Conservation (phyloP, 2,329 filamentous ascomycete genomes). For the Mycogone perniciosa region DNA sequence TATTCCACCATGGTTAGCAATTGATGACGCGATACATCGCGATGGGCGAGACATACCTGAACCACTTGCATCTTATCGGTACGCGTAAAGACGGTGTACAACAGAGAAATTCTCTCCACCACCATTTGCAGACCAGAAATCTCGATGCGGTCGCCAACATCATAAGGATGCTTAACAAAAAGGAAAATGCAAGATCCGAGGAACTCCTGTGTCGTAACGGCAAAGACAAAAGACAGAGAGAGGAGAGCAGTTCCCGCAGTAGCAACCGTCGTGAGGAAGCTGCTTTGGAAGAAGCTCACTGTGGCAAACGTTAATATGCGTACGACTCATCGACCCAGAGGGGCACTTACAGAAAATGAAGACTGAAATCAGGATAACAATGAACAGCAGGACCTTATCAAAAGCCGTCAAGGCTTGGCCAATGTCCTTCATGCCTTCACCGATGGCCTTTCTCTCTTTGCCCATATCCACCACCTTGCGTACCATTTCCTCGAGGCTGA, state of each 20-base stretch:
- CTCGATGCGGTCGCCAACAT: slow-evolving; percentile 91
- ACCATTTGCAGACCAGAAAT: slow-evolving; percentile 64
- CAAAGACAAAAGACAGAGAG: slow-evolving; percentile 95
- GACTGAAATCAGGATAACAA: slow-evolving; percentile 73
- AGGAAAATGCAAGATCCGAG: slow-evolving; percentile 98
- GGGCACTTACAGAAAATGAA: slow-evolving; percentile 67
- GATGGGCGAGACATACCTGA: slow-evolving; percentile 31
- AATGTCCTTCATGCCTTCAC: slow-evolving; percentile 94
- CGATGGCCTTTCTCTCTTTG: slow-evolving; percentile 80
- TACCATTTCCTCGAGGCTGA: slow-evolving; percentile 93
- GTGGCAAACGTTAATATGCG: slow-evolving; percentile 1
- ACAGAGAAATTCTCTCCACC: slow-evolving; percentile 88
- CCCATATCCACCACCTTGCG: slow-evolving; percentile 78
- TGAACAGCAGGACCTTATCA: slow-evolving; percentile 74
- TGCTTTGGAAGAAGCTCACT: slow-evolving; percentile 84
- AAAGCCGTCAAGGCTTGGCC: slow-evolving; percentile 89
- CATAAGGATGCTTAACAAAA: slow-evolving; percentile 97
- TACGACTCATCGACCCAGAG: background rate
- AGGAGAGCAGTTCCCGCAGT: slow-evolving; percentile 88
- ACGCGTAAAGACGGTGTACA: slow-evolving; percentile 87
- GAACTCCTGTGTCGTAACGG: slow-evolving; percentile 85
- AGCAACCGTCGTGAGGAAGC: slow-evolving; percentile 76
- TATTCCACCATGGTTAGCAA: slow-evolving; percentile 27
- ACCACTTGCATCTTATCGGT: slow-evolving; percentile 74
- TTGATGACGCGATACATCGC: background rate